Percentiles rank a stretch among this genome's conserved stretches.
These are phyloP conservation scores for Closterium sp. DNA, from an alignment of 139 green algal genomes.

Conservation along the genomic window DNA sequence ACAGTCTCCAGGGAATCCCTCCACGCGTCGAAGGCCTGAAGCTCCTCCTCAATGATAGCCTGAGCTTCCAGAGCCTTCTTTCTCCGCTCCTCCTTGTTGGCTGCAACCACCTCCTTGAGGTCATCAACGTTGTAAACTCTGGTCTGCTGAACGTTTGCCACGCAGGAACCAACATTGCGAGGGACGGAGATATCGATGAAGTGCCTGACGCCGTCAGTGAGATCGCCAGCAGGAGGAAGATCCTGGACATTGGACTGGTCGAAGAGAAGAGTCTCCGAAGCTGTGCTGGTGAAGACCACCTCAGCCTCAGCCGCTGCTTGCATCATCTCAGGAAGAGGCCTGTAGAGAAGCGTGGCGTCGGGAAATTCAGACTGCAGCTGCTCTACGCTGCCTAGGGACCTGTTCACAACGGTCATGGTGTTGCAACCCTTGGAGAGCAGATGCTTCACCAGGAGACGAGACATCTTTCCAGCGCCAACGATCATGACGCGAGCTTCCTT, in stretches of 20 bases:
- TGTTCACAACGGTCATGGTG: constrained; percentile 90
- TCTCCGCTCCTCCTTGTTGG: constrained; percentile 88
- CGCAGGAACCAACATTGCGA: constrained; percentile 85
- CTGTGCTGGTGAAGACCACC: constrained; percentile 89
- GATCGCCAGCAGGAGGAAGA: constrained; percentile 61
- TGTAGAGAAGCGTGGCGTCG: constrained; percentile 89
- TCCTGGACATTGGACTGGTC: constrained; percentile 45
- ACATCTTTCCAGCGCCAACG: constrained; percentile 99
- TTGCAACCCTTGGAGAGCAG: constrained; percentile 92
- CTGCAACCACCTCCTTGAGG: constrained; percentile 95
- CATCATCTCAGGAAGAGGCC: constrained; percentile 92
- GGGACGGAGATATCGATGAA: constrained; percentile 98
- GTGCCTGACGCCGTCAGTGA: constrained; percentile 82
- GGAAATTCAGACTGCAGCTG: constrained; percentile 92
- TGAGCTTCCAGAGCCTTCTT: constrained; percentile 72
- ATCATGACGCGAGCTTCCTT: constrained; percentile 82
- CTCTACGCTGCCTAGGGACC: constrained; percentile 80
- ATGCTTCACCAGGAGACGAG: constrained; percentile 96
- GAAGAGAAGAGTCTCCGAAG: constrained; percentile 51
- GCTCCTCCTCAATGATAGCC: constrained; percentile 68
- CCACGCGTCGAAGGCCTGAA: constrained; percentile 92
- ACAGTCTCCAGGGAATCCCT: constrained; percentile 96
- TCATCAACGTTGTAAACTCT: constrained; percentile 99
- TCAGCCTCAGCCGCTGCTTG: constrained; percentile 73
- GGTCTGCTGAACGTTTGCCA: constrained; percentile 67